A percentile compares a stretch with the other conserved stretches of the same genome.
phyloP scores from a whole-genome alignment of 2,329 filamentous ascomycete species.

The Colletotrichum shisoi region DNA sequence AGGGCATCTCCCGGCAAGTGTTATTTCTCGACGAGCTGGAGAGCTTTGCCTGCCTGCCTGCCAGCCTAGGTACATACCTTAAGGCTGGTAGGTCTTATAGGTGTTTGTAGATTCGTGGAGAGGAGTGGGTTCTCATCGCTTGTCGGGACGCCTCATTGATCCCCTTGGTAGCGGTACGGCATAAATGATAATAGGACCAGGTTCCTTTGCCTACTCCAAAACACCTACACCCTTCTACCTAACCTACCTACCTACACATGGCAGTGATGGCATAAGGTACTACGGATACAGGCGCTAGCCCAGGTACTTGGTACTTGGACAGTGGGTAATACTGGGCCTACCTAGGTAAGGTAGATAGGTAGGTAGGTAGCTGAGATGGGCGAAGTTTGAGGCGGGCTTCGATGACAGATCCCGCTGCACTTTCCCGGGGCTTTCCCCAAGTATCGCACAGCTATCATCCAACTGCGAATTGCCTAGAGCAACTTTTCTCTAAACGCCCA shows the following conservation, averaged over 20 bases:
- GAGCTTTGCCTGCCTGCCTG: not conserved
- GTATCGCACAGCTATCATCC: not conserved
- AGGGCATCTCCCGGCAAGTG: too few relatives aligned
- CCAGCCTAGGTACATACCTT: too few relatives aligned
- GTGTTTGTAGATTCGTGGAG: too few relatives aligned
- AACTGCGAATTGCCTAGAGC: not conserved
- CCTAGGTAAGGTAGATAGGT: not conserved
- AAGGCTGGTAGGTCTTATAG: too few relatives aligned
- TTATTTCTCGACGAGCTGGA: not conserved
- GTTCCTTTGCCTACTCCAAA: not conserved
- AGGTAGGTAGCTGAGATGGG: not conserved
- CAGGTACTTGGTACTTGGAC: too few relatives aligned
- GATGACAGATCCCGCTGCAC: slow-evolving; percentile 34
- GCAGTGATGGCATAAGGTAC: not conserved
- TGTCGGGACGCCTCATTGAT: not conserved
- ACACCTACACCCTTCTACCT: too few relatives aligned
- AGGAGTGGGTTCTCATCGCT: not conserved
- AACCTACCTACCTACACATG: too few relatives aligned
- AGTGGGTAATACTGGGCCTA: not conserved
- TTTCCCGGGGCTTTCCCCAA: slow-evolving; percentile 21
- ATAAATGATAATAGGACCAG: not conserved
- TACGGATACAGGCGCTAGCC: not conserved
- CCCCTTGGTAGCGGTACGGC: not conserved
- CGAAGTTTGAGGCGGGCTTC: slow-evolving; percentile 19
- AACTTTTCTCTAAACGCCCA: not conserved